These are phyloP conservation scores for Rhodotorula sp. DNA, from an alignment of 1,284 basidiomycete species.

Conservation along the genomic window DNA sequence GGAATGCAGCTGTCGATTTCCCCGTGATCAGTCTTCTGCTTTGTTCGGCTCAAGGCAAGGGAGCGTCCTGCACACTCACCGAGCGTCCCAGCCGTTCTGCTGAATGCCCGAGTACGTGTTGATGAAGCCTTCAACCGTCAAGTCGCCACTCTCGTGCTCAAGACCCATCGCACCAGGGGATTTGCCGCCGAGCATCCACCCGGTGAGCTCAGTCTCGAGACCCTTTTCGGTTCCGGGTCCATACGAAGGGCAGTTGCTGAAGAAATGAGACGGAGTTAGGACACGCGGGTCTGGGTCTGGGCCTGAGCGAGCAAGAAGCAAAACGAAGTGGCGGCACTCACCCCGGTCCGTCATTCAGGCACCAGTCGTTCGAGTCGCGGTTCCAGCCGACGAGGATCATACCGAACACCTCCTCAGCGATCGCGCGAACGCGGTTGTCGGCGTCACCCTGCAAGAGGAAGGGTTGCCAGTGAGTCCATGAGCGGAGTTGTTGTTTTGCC, in stretches of 20 bases:
- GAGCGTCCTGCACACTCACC: neutral
- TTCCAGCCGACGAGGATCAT: slow-evolving; percentile 11
- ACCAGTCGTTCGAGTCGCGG: slow-evolving; percentile 60
- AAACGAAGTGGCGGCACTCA: neutral
- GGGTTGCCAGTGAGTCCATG: too few species aligned
- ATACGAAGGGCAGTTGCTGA: slow-evolving; percentile 11
- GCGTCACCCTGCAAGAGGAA: slow-evolving; percentile 59
- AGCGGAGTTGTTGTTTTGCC: too few species aligned
- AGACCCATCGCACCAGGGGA: slow-evolving; percentile 58
- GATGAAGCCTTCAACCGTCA: slow-evolving; percentile 67
- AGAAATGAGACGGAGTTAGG: neutral
- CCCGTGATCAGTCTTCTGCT: neutral
- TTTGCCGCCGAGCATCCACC: slow-evolving; percentile 15
- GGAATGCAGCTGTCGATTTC: slow-evolving; percentile 12
- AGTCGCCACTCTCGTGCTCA: slow-evolving; percentile 73
- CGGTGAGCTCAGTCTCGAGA: slow-evolving; percentile 20
- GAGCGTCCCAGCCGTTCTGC: slow-evolving; percentile 28
- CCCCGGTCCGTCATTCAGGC: neutral
- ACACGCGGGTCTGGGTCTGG: too few species aligned
- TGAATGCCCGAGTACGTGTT: slow-evolving; percentile 56
- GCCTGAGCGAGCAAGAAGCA: too few species aligned
- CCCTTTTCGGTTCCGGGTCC: slow-evolving; percentile 14
- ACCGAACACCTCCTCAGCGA: slow-evolving; percentile 37
- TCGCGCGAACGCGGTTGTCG: slow-evolving; percentile 54
- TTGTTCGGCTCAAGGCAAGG: neutral